A percentile compares a stretch with the other conserved stretches of the same genome.
Conservation (phyloP, 345 rosid genomes). For the Gossypium longicalyx region DNA sequence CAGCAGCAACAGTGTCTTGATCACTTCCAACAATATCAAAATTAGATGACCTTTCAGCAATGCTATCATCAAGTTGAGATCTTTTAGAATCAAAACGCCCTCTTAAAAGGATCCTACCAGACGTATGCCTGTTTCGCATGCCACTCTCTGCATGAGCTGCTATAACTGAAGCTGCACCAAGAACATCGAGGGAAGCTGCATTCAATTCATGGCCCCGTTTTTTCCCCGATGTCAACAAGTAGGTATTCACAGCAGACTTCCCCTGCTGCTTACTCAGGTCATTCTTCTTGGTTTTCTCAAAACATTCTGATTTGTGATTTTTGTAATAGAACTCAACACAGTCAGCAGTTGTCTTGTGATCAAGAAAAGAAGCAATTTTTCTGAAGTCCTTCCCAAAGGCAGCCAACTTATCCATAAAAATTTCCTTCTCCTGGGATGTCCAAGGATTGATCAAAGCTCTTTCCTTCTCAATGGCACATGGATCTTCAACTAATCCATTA, state of each 20-base stretch:
- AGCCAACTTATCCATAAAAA: constrained; percentile 70
- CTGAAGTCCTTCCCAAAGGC: constrained; percentile 76
- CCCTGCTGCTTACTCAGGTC: constrained; percentile 48
- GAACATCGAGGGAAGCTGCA: constrained; percentile 68
- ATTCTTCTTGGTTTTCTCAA: constrained; percentile 72
- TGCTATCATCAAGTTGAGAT: constrained; percentile 39
- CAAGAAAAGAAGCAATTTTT: constrained; percentile 82
- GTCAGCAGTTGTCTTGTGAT: constrained; percentile 89
- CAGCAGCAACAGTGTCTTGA: constrained; percentile 77
- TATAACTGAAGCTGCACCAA: constrained; percentile 71
- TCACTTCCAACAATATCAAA: constrained; percentile 49
- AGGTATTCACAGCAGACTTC: constrained; percentile 54
- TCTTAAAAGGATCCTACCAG: constrained; percentile 44
- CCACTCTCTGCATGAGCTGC: constrained; percentile 64
- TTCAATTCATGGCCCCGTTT: constrained; percentile 66
- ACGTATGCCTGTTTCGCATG: constrained; percentile 31
- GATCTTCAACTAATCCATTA: constrained; percentile 92
- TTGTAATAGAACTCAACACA: constrained; percentile 96
- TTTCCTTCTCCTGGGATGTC: constrained; percentile 73
- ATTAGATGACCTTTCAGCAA: constrained; percentile 45
- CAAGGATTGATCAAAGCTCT: constrained; percentile 85
- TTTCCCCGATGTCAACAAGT: constrained; percentile 58
- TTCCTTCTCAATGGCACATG: constrained; percentile 82
- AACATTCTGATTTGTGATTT: constrained; percentile 89
- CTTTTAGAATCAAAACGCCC: constrained; percentile 41